These are phyloP conservation scores for Nakaseomyces glabratus DNA, from an alignment of 1,139 yeast species.

Conservation along the genomic window DNA sequence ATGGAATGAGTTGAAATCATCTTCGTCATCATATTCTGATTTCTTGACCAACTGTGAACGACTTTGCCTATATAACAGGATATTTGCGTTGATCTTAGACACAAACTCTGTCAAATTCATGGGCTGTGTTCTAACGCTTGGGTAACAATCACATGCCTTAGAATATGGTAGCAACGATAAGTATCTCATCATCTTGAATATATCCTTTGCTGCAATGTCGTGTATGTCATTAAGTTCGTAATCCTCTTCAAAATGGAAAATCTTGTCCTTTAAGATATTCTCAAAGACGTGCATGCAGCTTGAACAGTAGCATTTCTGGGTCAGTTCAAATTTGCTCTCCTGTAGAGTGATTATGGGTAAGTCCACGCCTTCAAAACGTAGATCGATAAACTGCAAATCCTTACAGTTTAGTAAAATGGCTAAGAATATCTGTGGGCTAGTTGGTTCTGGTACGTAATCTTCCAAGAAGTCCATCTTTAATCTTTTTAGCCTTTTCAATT, in stretches of 20 bases:
- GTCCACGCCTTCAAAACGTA: conserved; percentile 33
- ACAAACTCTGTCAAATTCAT: conserved; percentile 32
- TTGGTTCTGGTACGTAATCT: conserved; percentile 30
- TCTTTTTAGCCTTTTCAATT: conserved; percentile 30
- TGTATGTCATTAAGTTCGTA: conserved; percentile 25
- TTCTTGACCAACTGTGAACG: conserved; percentile 17
- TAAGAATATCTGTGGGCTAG: conserved; percentile 29
- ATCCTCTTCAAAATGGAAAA: conserved; percentile 29
- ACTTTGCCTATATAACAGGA: conserved; percentile 21
- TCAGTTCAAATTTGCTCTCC: conserved; percentile 23
- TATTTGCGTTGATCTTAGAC: conserved; percentile 27
- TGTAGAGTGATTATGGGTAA: conserved; percentile 28
- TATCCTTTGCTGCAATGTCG: conserved; percentile 30
- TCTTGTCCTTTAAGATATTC: conserved; percentile 28
- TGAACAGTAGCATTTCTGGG: conserved; percentile 31
- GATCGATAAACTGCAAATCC: conserved; percentile 33
- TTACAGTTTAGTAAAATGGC: conserved; percentile 31
- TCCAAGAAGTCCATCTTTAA: conserved; percentile 35
- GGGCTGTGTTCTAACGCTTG: conserved; percentile 35
- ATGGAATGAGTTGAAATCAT: conserved; percentile 12
- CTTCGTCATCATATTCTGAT: conserved; percentile 10
- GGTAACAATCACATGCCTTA: conserved; percentile 35
- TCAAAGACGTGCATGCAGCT: conserved; percentile 27
- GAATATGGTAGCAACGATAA: conserved; percentile 34
- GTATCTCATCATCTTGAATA: conserved; percentile 31